Base-by-base conservation (phyloP, 179 eudicot genomes). In the Amaranthus tricolor region DNA sequence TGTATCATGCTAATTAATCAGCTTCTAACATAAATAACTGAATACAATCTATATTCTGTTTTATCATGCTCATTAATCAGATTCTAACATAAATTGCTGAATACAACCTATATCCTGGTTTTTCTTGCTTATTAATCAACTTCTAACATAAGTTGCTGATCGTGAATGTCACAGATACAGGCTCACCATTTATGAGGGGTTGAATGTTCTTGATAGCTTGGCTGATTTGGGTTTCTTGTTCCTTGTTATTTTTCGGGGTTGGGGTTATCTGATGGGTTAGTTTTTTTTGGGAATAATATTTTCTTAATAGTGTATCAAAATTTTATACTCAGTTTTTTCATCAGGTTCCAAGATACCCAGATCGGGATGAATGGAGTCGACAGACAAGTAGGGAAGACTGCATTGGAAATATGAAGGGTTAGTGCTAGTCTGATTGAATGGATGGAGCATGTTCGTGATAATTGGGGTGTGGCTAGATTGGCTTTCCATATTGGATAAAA, bases 281-380 rank as follows among this genome's bases (percentile, higher is more conserved):
- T 6, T 24, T 62, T 24, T 61, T 6, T 1, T 61, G 47, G 12
- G 45, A n/a, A 62, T 31, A 62, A 24, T 21, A 20, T 11, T 10
- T 51, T 68, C 47, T 20, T 7, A 13, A 19, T 20, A 10, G 24
- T 51, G 45, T 11, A 48, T 49, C n/a, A 48, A 45, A n/a, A 19
- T 17, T 44, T 16, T 43, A 21, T 48, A n/a, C 31, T 66, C 53
- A 47, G 45, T 43, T 40, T 53, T 31, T 61, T 70, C n/a, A 56
- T 40, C 71, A 78, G 85, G 85, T 82, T 82, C 82, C 71, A 71
- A 78, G 75, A 67, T 82, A 49, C 43, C 79, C 77, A 54, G 61
- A 67, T 66, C 71, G 43, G 72, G 57, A 68, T 62, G 77, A 73
- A 81, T 74, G 78, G 62, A 81, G 74, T 68, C 56, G 68, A 62